Percentiles rank a stretch among this genome's conserved stretches.
Evolutionary conservation across 2,329 filamentous ascomycete genomes (phyloP).

Genomic region (Teratosphaeria nubilosa): DNA sequence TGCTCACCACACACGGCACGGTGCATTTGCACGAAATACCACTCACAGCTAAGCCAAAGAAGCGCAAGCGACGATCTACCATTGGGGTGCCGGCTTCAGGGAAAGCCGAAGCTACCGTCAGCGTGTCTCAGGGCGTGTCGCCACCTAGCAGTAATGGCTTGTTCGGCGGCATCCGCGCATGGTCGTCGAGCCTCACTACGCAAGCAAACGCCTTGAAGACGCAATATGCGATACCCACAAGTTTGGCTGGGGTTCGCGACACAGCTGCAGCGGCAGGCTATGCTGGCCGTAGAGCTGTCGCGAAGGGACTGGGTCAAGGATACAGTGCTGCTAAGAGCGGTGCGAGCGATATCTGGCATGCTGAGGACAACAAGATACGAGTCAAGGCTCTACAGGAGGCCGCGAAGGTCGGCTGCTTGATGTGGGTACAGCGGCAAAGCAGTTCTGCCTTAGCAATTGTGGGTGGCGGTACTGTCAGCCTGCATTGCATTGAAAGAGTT

Average conservation of each 20-base stretch:
- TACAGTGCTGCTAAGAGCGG: slow-evolving; percentile 60
- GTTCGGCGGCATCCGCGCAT: slow-evolving; percentile 22
- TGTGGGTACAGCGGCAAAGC: slow-evolving; percentile 54
- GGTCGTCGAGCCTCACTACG: slow-evolving; percentile 33
- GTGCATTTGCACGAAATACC: slow-evolving; percentile 87
- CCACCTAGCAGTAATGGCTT: slow-evolving; percentile 23
- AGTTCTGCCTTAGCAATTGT: slow-evolving; percentile 53
- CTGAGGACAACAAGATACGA: slow-evolving; percentile 63
- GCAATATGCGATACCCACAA: slow-evolving; percentile 15
- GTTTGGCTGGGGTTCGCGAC: slow-evolving; percentile 23
- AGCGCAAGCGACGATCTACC: slow-evolving; percentile 16
- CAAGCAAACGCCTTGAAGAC: slow-evolving; percentile 22
- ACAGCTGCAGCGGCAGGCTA: slow-evolving; percentile 38
- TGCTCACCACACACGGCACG: slow-evolving; percentile 91
- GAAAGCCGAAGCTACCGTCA: slow-evolving; percentile 25
- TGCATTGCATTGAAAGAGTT: slow-evolving; percentile 51
- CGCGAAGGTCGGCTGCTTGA: slow-evolving; percentile 49
- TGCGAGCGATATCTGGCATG: slow-evolving; percentile 62
- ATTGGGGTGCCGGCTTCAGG: slow-evolving; percentile 10
- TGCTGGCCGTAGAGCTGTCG: slow-evolving; percentile 56
- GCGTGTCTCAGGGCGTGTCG: slow-evolving; percentile 21
- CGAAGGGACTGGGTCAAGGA: slow-evolving; percentile 63
- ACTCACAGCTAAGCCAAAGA: slow-evolving; percentile 25
- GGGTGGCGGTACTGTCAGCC: slow-evolving; percentile 55
- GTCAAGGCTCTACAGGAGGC: slow-evolving; percentile 45